Evolutionary conservation across 306 rosid species (phyloP).

Genomic region (Inga leiocalycina): DNA sequence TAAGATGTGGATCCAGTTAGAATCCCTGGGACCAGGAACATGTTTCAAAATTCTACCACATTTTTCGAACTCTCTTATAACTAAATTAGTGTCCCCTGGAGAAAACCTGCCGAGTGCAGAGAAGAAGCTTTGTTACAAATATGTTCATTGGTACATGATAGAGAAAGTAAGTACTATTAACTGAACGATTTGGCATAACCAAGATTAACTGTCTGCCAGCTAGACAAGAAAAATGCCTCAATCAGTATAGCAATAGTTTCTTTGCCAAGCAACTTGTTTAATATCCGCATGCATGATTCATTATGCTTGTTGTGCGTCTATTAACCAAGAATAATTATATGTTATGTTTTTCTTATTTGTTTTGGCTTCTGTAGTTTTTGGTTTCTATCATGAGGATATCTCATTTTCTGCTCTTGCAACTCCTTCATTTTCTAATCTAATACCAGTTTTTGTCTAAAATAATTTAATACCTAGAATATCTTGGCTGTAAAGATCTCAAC

Average conservation of each 20-base stretch:
- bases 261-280: not conserved
- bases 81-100: constrained; percentile 80
- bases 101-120: constrained; percentile 77
- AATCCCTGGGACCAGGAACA: constrained; percentile 91
- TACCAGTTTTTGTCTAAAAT: not conserved
- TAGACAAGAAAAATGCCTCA: constrained; percentile 18
- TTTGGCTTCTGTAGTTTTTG: not conserved
- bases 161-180: not conserved
- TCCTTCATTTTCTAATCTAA: not conserved
- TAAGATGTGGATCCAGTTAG: constrained; percentile 94
- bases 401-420: not conserved
- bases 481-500: not conserved
- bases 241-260: not conserved
- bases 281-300: not conserved
- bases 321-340: not conserved
- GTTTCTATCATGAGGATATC: not conserved
- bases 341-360: not conserved
- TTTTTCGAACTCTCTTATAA: constrained; percentile 93
- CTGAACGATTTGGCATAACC: constrained; percentile 11
- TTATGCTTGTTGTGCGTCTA: not conserved
- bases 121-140: constrained; percentile 17
- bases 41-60: constrained; percentile 94
- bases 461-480: not conserved
- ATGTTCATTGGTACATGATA: not conserved
- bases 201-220: not conserved